Base-by-base conservation (phyloP, 202 grass and related monocot genomes). In the Bolboschoenoplectus hybrid region DNA sequence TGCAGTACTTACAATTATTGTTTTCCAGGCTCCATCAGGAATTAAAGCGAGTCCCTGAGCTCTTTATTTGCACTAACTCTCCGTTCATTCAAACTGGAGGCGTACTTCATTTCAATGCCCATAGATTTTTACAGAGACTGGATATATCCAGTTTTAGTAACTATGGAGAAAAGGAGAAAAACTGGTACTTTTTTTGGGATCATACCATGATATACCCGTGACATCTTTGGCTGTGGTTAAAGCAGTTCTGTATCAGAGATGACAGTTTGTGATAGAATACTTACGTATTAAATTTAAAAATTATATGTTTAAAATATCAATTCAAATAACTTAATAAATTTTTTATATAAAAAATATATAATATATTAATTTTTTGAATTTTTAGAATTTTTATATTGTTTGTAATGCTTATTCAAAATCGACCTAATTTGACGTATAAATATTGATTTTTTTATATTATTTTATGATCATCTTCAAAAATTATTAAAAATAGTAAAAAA, bases 1-100 rank as follows among this genome's bases (percentile, higher is more conserved):
- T 50, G 64, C 61, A 83, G 64, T 67, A 67, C 62, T 77, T 77
- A 9, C 45, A 83, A 67, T 83, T 53, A 83, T 83, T 83, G 61
- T 67, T 67, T 83, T 83, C 4, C 47, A 63, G 63, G 43, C 43
- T 66, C 56, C 11, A 12, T 53, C 49, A 52, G 32, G 49, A 49
- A 36, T 52, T 76, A 76, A 53, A 76, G 49, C 12, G 5, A 52
- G 9, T 7, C 47, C 55, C 47, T 76, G 73, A 26, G 47, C 26
- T 53, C 73, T 76, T 26, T 26, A 26, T 26, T 26, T 26, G 26
- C 26, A 26, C 26, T 26, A 26, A 26, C 26, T 26, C 26, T 26
- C 26, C 26, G 26, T 26, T 55, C 26, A 36, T 55, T 11, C 3
- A 7, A 75, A 52, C 46, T 75, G 47, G 72, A 75, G 47, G 47